These are phyloP conservation scores for Annulohypoxylon moriforme DNA, from an alignment of 495 filamentous ascomycete species.

Conservation along the genomic window DNA sequence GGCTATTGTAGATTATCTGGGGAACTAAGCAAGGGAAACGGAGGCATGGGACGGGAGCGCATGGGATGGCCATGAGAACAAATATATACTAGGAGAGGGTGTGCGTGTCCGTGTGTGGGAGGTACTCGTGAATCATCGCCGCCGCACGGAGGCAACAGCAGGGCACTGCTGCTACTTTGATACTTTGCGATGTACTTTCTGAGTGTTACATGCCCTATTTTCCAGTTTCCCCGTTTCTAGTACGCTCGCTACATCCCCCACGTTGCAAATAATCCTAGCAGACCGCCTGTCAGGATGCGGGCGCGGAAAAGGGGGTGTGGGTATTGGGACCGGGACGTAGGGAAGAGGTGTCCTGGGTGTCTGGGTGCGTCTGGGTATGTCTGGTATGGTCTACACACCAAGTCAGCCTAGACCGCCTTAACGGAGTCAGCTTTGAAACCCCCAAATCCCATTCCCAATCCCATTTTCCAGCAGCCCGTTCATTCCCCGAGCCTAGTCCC, in stretches of 20 bases:
- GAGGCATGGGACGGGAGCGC: conserved; percentile 43
- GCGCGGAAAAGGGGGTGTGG: conserved; percentile 38
- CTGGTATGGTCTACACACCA: conserved; percentile 16
- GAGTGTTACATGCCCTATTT: conserved; percentile 45
- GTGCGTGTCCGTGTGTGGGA: background rate
- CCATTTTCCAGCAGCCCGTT: conserved; percentile 7
- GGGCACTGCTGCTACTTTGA: conserved; percentile 3
- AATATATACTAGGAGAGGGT: conserved; percentile 40
- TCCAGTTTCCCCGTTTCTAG: conserved; percentile 37
- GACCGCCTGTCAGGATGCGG: conserved; percentile 52
- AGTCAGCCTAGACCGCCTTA: conserved; percentile 47
- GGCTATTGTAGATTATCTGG: conserved; percentile 43
- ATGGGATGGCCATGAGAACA: conserved; percentile 46
- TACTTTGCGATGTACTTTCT: conserved; percentile 5
- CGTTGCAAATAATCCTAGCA: conserved; percentile 49
- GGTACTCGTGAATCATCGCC: conserved; percentile 47
- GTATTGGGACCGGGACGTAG: conserved; percentile 29
- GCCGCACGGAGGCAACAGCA: conserved; percentile 44
- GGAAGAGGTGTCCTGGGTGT: conserved; percentile 28
- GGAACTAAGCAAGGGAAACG: conserved; percentile 27
- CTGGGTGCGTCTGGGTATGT: background rate
- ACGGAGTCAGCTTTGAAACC: conserved; percentile 41
- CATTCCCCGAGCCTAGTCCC: conserved; percentile 35
- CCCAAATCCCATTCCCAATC: conserved; percentile 17
- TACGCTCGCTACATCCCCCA: conserved; percentile 40